Evolutionary conservation across 805 yeast genomes (phyloP), one percentile per base, ranked within the genome.

Genomic region (Yamadazyma phyllophila): DNA sequence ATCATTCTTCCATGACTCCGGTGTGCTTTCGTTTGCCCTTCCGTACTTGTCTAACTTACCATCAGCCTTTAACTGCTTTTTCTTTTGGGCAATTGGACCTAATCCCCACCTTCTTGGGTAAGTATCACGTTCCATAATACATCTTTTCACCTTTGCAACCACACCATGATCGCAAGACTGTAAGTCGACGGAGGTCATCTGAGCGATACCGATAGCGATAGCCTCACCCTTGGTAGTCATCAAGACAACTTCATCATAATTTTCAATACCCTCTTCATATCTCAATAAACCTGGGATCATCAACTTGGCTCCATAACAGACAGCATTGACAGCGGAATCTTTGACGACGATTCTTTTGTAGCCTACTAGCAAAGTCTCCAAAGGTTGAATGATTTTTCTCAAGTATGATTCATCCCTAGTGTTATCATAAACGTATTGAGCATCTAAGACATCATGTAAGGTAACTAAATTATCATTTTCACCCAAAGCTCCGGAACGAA

Each of bases 81-180:
- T 94, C 85, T 90, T 90, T 72, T 88, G 89, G 50, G 99, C 98
- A 66, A 91, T 88, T 60, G 99, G 99, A 60, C 99, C 99, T 59
- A 94, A 76, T 52, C 99, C 99, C 99, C 99, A 94, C 80, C 97
- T 85, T 80, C 99, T 87, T 73, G 99, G 99, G 71, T 94, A 94
- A 43, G 96, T 82, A 69, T 94, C 99, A 77, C 99, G 85, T 77
- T 94, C 99, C 99, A 94, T 94, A 61, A 94, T 94, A 77, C 98
- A 92, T 77, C 99, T 88, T 81, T 94, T 94, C 63, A 94, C 96
- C 77, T 88, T 90, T 56, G 99, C 97, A 62, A 92, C 99, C 50
- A 91, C 90, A 62, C 99, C 99, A 66, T 94, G 99, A 71, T 94
- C 99, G 73, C 98, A 92, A 27, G 94, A 74, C 51, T 97, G 91